Evolutionary conservation across 352 stramenopile genomes (phyloP).

Genomic region (Globisporangium alternatum): DNA sequence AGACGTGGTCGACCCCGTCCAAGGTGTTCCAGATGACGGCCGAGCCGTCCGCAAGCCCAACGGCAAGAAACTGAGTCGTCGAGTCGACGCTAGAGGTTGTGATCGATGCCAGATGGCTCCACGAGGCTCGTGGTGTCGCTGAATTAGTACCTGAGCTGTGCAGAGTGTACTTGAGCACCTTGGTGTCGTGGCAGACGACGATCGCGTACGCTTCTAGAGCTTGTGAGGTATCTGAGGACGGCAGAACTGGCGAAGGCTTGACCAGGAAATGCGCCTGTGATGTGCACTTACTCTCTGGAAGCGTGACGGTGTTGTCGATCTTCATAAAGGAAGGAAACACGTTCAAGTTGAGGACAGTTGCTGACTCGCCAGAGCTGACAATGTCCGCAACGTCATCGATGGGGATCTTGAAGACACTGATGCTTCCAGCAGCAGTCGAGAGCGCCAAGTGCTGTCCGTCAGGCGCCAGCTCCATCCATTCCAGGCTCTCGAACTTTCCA

Average conservation of each 20-base stretch:
- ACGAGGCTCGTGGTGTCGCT: conserved; percentile 14
- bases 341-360: conserved; percentile 9
- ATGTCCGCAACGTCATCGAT: background rate
- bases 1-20: conserved; percentile 36
- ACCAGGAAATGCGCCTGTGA: conserved; percentile 7
- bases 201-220: conserved; percentile 26
- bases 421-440: conserved; percentile 1
- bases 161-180: conserved; percentile 36
- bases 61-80: conserved; percentile 44
- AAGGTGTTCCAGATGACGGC: conserved; percentile 56
- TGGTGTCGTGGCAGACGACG: conserved; percentile 27
- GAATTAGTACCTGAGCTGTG: background rate
- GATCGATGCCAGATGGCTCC: conserved; percentile 40
- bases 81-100: conserved; percentile 32
- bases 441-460: conserved; percentile 27
- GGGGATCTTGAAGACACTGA: conserved; percentile 12
- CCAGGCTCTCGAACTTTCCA: conserved; percentile 7
- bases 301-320: background rate
- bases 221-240: background rate
- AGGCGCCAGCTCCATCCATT: conserved; percentile 25
- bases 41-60: conserved; percentile 45
- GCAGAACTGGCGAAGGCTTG: background rate
- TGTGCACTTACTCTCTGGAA: background rate
- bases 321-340: conserved; percentile 4
- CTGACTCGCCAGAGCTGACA: background rate